phyloP scores from a whole-genome alignment of 306 rosid genomes.

The Glycine latifolia region DNA sequence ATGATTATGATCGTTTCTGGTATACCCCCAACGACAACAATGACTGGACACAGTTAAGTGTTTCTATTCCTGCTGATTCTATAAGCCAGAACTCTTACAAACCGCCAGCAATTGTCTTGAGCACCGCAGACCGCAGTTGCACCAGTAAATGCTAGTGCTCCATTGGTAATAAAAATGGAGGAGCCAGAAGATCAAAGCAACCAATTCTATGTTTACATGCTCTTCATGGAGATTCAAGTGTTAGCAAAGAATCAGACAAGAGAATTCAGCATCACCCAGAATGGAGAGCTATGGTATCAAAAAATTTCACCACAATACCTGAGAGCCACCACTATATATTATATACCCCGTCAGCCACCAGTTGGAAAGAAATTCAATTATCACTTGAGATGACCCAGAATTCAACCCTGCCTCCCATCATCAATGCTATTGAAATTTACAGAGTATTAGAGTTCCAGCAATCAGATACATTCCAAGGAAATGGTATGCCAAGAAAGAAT shows the following conservation, averaged over 20 bases:
- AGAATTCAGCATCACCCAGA: constrained; percentile 22
- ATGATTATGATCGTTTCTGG: constrained; percentile 55
- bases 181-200: not conserved
- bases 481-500: constrained; percentile 41
- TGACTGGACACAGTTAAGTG: not conserved
- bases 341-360: rapidly evolving
- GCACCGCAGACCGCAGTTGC: constrained; percentile 41
- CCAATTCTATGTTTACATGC: constrained; percentile 1
- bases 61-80: not conserved
- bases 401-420: constrained; percentile 53
- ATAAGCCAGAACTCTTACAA: not conserved
- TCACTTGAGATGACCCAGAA: not conserved
- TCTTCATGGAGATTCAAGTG: constrained; percentile 21
- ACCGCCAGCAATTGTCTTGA: constrained; percentile 39
- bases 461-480: constrained; percentile 39
- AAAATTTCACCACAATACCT: not conserved
- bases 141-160: constrained; percentile 34
- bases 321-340: rapidly evolving
- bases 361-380: not conserved
- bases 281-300: not conserved
- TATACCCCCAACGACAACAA: rapidly evolving
- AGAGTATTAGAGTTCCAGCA: not conserved
- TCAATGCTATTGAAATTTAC: constrained; percentile 50
- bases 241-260: constrained; percentile 43
- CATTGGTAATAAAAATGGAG: constrained; percentile 19